Conservation (phyloP, 108 stramenopile species). For the Nannochloropsis gaditana region DNA sequence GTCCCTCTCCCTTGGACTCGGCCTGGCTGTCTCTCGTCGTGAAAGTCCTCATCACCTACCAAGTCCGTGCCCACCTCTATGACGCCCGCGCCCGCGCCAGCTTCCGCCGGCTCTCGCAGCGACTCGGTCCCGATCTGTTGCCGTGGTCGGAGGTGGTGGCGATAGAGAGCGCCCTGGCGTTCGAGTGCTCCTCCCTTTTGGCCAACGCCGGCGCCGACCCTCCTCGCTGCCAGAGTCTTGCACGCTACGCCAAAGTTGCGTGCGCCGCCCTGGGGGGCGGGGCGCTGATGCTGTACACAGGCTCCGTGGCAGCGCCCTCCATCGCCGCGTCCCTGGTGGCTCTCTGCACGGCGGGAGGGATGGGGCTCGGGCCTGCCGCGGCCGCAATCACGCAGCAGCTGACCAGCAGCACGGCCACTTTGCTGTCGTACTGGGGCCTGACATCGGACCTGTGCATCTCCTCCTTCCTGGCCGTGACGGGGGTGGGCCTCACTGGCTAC, state of each 20-base stretch:
- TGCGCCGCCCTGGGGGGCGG: constrained; percentile 37
- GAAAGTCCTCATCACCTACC: not conserved
- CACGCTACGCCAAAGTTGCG: constrained; percentile 21
- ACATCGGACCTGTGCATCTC: constrained; percentile 22
- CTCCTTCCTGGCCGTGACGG: constrained; percentile 28
- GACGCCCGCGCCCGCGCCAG: not conserved
- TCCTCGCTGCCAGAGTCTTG: not conserved
- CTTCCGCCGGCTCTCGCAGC: not conserved
- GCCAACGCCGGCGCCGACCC: not conserved
- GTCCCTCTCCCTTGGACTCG: not conserved
- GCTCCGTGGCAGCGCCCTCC: constrained; percentile 35
- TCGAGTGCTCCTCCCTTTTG: not conserved
- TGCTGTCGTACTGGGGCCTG: constrained; percentile 24
- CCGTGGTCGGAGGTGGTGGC: not conserved
- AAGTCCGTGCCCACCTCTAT: not conserved
- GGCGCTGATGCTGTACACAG: constrained; percentile 33
- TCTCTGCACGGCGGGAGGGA: constrained; percentile 20
- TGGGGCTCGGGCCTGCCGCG: not conserved
- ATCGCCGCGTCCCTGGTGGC: constrained; percentile 39
- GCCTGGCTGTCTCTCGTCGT: not conserved
- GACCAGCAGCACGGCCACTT: not conserved
- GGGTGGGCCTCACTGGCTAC: constrained; percentile 34
- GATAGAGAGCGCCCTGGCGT: not conserved
- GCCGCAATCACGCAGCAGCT: constrained; percentile 7
- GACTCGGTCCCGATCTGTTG: not conserved